Percentiles rank a stretch among this genome's conserved stretches.
Conservation (phyloP, 2,329 filamentous ascomycete species). For the Sporothrix inflata region DNA sequence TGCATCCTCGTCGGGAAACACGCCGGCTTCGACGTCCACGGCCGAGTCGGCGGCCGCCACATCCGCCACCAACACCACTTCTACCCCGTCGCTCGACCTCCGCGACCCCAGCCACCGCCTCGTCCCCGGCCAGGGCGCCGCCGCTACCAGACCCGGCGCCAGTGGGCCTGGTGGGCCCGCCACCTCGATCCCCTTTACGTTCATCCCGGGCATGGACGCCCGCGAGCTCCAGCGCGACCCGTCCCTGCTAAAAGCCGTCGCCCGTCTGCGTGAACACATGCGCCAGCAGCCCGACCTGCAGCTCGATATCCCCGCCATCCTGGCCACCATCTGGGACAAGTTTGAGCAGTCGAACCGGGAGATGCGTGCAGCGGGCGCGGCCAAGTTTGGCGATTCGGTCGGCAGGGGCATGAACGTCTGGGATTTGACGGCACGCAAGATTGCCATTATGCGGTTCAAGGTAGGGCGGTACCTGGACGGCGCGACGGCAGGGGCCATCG, state of each 20-base stretch:
- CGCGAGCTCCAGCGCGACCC: constrained; percentile 43
- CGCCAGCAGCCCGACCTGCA: constrained; percentile 50
- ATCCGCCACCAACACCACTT: neutral
- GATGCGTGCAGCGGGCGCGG: constrained; percentile 40
- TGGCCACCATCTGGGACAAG: constrained; percentile 46
- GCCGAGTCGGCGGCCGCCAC: neutral
- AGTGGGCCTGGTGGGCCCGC: neutral
- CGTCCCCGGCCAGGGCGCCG: constrained; percentile 27
- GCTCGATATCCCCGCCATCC: constrained; percentile 50
- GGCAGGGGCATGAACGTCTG: constrained; percentile 50
- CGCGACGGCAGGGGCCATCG: neutral
- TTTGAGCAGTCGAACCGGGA: constrained; percentile 50
- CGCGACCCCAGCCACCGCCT: constrained; percentile 25
- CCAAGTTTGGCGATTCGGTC: constrained; percentile 34
- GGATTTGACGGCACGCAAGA: constrained; percentile 53
- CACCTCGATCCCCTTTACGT: neutral
- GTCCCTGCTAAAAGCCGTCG: constrained; percentile 46
- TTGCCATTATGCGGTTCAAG: constrained; percentile 52
- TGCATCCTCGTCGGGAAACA: neutral
- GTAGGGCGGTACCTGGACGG: constrained; percentile 52
- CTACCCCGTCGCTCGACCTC: neutral
- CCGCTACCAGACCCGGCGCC: neutral
- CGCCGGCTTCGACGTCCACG: neutral
- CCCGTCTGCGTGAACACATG: constrained; percentile 47
- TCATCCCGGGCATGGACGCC: constrained; percentile 26